Base-by-base conservation (phyloP, 2,329 filamentous ascomycete species). In the Colletotrichum lindemuthianum region DNA sequence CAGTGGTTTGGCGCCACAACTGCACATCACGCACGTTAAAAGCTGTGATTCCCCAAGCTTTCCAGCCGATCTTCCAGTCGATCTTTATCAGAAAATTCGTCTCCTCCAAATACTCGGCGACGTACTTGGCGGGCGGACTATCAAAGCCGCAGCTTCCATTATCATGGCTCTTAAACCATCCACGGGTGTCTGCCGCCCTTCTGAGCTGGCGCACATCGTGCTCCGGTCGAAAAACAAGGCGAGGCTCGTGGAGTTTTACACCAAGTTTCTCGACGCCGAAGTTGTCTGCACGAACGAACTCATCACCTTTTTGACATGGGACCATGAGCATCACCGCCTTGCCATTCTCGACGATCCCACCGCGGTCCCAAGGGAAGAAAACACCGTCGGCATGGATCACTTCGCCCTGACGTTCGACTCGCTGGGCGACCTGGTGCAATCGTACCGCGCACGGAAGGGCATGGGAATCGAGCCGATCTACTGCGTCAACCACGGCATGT, bases 251-350 rank as follows among this genome's bases (percentile, higher is more conserved):
- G 65, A 72, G 6, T 82, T 75, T 66, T 81, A 80, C 69, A 70
- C 70, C 47, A 70, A 66, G 4, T 77, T 80, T 57, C 72, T 81
- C 2, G 73, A 76, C 48, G 79, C 73, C 9, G 68, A 63, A 5
- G 64, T 74, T 8, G 64, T 68, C 34, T 69, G 68, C 59, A 67
- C 73, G 39, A 72, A 67, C 45, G 67, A 72, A 2, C 39, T 43
- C 7, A 37, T 78, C 37, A 60, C 75, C 0, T 83, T 82, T 65
- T 63, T 83, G 37, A 73, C 74, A 8, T 83, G 80, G 72, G 81
- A 83, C 68, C 72, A 80, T 0, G 81, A 83, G 68, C 81, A 83
- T 65, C 82, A 84, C 68, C 80, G 82, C 41, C 72, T 83, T 36
- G 81, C 78, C 12, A 72, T 84, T 41, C n/a, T 74, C 15, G 55